A percentile compares a stretch with the other conserved stretches of the same genome.
These are phyloP conservation scores for Corynespora cassiicola DNA, from an alignment of 2,329 filamentous ascomycete species.

Conservation along the genomic window DNA sequence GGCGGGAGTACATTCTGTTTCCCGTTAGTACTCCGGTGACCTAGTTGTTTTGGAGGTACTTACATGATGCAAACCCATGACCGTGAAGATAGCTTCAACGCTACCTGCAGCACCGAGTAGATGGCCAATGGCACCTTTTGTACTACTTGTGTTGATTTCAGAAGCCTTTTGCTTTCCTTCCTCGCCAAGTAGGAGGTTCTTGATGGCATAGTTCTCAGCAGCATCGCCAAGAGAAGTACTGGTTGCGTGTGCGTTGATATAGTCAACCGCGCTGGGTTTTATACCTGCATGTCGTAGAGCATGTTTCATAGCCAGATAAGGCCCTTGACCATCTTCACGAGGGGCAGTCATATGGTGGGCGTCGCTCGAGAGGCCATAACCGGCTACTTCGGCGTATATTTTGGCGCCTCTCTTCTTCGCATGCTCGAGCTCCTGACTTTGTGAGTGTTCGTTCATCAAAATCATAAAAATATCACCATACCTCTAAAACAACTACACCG, in stretches of 20 bases:
- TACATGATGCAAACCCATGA: slow-evolving; percentile 81
- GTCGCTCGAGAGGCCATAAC: slow-evolving; percentile 90
- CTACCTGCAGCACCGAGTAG: slow-evolving; percentile 90
- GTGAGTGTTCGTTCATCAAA: slow-evolving; percentile 8
- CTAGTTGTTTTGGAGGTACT: slow-evolving; percentile 36
- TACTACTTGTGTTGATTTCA: slow-evolving; percentile 85
- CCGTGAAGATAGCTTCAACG: slow-evolving; percentile 84
- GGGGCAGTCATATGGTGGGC: slow-evolving; percentile 95
- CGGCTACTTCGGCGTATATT: slow-evolving; percentile 88
- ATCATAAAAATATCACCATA: slow-evolving; percentile 29
- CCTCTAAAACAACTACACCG: slow-evolving; percentile 84
- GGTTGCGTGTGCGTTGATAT: slow-evolving; percentile 96
- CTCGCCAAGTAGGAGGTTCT: slow-evolving; percentile 74
- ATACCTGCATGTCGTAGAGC: slow-evolving; percentile 77
- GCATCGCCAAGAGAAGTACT: slow-evolving; percentile 84
- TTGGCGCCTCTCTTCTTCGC: slow-evolving; percentile 77
- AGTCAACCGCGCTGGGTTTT: slow-evolving; percentile 76
- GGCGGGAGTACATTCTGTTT: slow-evolving; percentile 79
- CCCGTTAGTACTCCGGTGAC: slow-evolving; percentile 15
- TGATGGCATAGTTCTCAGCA: slow-evolving; percentile 86
- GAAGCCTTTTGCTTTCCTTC: slow-evolving; percentile 67
- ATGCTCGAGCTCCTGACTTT: slow-evolving; percentile 75
- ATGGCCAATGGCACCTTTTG: slow-evolving; percentile 92
- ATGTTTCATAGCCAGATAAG: slow-evolving; percentile 82
- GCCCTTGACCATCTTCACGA: slow-evolving; percentile 79